Evolutionary conservation across 768 basidiomycete species (phyloP), one percentile per base, ranked within the genome.

Genomic region (Suillus occidentalis): DNA sequence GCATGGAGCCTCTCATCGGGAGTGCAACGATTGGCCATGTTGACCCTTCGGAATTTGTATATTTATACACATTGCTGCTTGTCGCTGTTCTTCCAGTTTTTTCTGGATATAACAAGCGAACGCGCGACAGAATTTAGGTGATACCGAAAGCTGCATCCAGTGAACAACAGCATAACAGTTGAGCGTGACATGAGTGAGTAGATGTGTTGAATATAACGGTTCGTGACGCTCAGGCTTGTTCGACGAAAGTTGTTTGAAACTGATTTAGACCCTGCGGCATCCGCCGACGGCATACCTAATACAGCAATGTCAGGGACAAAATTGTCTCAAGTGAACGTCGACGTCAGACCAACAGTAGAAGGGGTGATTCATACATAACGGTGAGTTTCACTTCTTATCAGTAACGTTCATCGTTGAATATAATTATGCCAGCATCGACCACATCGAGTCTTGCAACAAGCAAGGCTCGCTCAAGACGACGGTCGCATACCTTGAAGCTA

Each of bases 401-500:
- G 5, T 39, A 28, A 2, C 36, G 25, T 18, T 59, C 18, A 42
- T 10, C 10, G 7, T 28, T 20, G 16, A 59, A 25, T 8, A 4
- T 59, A 18, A 42, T 42, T 25, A 20, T 40, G 12, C 16, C 18
- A 59, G 58, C 18, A 31, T 40, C 61, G 31, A 22, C 25, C 31
- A 13, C 61, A 13, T 39, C 52, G 52, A 60, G 55, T 58, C 18
- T 39, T 2, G 22, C 61, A 60, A 28, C 13, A 36, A 62, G 61
- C 61, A 62, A 62, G 45, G 13, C 61, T 36, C 61, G 34, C 31
- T 62, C 61, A 39, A 62, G 53, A 22, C 61, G 55, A 50, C 61
- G 61, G 55, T 62, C 60, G 37, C 62, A 63, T 16, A 36, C 56
- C 20, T 59, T 63, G 57, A 63, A 31, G 57, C 36, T 62, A 18